phyloP scores from a whole-genome alignment of 106 monocot species.

The Iris macrosiphon region DNA sequence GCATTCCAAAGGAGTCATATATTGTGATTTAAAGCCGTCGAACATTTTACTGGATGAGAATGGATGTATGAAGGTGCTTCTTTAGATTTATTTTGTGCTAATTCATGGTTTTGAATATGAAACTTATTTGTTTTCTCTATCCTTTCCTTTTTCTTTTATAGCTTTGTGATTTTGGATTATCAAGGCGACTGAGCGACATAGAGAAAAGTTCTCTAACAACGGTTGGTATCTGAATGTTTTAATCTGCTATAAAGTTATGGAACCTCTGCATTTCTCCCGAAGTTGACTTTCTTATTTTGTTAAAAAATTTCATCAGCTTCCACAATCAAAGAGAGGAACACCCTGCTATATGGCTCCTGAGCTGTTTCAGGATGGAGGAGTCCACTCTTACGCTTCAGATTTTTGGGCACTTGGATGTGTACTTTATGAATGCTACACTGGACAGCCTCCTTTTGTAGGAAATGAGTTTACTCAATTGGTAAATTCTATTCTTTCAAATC shows the following conservation, averaged over 20 bases:
- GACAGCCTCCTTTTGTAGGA: constrained; percentile 73
- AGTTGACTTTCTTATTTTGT: neutral
- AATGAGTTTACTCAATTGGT: constrained; percentile 88
- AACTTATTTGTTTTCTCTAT: neutral
- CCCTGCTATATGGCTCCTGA: constrained; percentile 99
- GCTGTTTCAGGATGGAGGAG: constrained; percentile 91
- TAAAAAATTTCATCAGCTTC: constrained; percentile 19
- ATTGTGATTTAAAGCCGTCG: constrained; percentile 94
- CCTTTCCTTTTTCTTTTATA: constrained; percentile 19
- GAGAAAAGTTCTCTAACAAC: constrained; percentile 48
- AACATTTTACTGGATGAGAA: constrained; percentile 94
- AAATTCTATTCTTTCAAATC: constrained; percentile 80
- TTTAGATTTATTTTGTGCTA: neutral
- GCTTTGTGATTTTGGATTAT: constrained; percentile 98
- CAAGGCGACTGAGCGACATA: constrained; percentile 57
- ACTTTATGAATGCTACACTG: constrained; percentile 87
- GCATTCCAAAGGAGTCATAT: constrained; percentile 90
- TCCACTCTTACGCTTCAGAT: constrained; percentile 97
- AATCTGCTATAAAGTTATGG: neutral
- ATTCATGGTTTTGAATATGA: neutral
- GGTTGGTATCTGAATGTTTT: constrained; percentile 30
- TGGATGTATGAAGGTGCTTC: constrained; percentile 78
- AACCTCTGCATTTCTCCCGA: neutral
- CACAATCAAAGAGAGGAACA: constrained; percentile 76
- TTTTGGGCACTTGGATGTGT: constrained; percentile 99